Percentiles rank a stretch among this genome's conserved stretches.
Evolutionary conservation across 148 eudicot genomes (phyloP).

Genomic region (Chenopodium formosanum): DNA sequence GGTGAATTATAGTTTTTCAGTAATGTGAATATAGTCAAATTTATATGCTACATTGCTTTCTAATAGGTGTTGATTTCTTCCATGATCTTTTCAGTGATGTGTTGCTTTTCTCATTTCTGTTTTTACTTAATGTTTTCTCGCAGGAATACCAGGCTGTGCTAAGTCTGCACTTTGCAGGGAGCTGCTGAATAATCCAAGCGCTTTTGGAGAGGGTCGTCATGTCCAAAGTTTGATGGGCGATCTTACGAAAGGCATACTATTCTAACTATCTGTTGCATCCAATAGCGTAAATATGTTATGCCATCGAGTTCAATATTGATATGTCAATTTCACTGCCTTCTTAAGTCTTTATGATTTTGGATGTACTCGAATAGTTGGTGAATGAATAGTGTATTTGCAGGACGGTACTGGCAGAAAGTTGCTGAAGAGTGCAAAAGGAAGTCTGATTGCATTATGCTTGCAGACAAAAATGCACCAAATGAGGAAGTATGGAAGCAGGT

Average conservation of each 20-base stretch:
- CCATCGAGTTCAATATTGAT: neutral
- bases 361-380: neutral
- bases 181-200: conserved; percentile 49
- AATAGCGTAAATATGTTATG: neutral
- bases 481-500: conserved; percentile 98
- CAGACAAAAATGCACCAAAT: conserved; percentile 99
- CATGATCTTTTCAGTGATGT: neutral
- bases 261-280: neutral
- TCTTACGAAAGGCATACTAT: conserved; percentile 66
- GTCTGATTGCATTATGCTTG: conserved; percentile 76
- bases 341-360: neutral
- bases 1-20: neutral
- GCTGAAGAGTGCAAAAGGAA: conserved; percentile 62
- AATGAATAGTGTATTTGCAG: conserved; percentile 33
- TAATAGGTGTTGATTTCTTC: neutral
- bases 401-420: conserved; percentile 80
- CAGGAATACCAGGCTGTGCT: conserved; percentile 99
- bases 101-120: neutral
- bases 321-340: neutral
- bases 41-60: neutral
- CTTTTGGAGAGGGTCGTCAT: conserved; percentile 76
- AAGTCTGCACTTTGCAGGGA: conserved; percentile 95
- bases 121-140: neutral
- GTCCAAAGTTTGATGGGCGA: conserved; percentile 93
- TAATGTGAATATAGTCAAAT: neutral